Evolutionary conservation across 352 stramenopile species (phyloP).

Genomic region (Globisporangium mamillatum): DNA sequence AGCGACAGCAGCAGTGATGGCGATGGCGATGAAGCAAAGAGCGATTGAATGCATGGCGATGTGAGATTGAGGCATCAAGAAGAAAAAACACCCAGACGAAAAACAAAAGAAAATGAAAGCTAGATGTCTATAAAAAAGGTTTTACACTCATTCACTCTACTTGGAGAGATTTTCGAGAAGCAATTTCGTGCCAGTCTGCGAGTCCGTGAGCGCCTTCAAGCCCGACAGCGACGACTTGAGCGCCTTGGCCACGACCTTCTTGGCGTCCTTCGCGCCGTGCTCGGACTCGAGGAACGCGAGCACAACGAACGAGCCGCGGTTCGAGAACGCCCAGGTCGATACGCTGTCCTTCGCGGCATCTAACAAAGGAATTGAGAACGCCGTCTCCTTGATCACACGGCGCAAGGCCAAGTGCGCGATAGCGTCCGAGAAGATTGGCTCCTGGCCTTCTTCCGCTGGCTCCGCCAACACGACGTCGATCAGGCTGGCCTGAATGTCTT

Average conservation of each 20-base stretch:
- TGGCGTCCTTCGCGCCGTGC: constrained; percentile 43
- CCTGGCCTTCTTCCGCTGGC: constrained; percentile 29
- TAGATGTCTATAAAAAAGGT: constrained; percentile 20
- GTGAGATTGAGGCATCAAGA: not conserved
- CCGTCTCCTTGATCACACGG: constrained; percentile 75
- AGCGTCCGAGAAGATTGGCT: constrained; percentile 69
- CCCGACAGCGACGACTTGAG: constrained; percentile 55
- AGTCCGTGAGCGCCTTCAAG: constrained; percentile 54
- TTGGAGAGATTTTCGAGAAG: constrained; percentile 75
- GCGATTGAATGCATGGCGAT: constrained; percentile 1
- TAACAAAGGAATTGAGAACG: constrained; percentile 51
- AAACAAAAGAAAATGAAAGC: constrained; percentile 20
- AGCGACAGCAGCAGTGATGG: constrained; percentile 17
- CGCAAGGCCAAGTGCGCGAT: constrained; percentile 74
- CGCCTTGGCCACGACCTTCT: constrained; percentile 52
- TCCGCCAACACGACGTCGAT: constrained; percentile 43
- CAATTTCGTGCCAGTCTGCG: constrained; percentile 79
- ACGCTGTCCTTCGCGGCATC: constrained; percentile 45
- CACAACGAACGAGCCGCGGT: constrained; percentile 84
- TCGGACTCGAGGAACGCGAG: constrained; percentile 77
- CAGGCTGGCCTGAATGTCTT: constrained; percentile 47
- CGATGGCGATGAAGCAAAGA: constrained; percentile 15
- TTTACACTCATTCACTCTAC: constrained; percentile 26
- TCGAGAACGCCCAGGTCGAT: constrained; percentile 52
- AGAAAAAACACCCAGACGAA: constrained; percentile 17